Evolutionary conservation across 345 rosid genomes (phyloP).

Genomic region (Gossypium stocksii): DNA sequence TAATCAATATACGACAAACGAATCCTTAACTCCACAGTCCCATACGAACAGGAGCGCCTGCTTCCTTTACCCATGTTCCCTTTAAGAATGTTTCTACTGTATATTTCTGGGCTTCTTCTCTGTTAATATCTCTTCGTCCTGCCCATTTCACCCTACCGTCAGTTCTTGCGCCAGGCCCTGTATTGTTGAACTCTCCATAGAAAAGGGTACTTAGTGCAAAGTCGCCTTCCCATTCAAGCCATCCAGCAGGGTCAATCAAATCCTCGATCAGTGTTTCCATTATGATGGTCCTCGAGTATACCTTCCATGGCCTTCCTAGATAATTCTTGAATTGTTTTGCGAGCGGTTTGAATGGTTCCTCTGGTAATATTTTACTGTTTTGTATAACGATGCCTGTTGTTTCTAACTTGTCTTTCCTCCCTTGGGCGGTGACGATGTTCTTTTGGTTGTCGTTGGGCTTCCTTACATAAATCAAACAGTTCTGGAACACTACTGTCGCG

Average conservation of each 20-base stretch:
- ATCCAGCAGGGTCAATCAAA: constrained; percentile 71
- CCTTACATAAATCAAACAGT: constrained; percentile 52
- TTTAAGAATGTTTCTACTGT: constrained; percentile 58
- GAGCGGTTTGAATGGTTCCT: constrained; percentile 36
- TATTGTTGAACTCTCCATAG: constrained; percentile 68
- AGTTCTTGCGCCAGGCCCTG: constrained; percentile 50
- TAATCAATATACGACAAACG: not conserved
- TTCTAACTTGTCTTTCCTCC: constrained; percentile 51
- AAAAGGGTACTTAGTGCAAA: constrained; percentile 45
- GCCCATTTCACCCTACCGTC: constrained; percentile 64
- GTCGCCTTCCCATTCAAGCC: constrained; percentile 55
- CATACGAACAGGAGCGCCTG: constrained; percentile 32
- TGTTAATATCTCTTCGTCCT: constrained; percentile 47
- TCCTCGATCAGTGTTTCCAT: constrained; percentile 71
- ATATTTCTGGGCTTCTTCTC: constrained; percentile 47
- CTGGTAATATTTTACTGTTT: constrained; percentile 49
- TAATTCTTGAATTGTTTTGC: constrained; percentile 45
- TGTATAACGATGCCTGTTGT: constrained; percentile 78
- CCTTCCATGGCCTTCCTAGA: constrained; percentile 80
- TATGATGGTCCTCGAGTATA: constrained; percentile 56
- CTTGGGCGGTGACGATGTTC: constrained; percentile 66
- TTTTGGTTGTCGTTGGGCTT: constrained; percentile 53
- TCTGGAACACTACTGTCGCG: constrained; percentile 71
- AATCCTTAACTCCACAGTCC: constrained; percentile 7
- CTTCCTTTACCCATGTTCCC: constrained; percentile 46